Evolutionary conservation across 148 eudicot species (phyloP).

Genomic region (Chenopodium suecicum): DNA sequence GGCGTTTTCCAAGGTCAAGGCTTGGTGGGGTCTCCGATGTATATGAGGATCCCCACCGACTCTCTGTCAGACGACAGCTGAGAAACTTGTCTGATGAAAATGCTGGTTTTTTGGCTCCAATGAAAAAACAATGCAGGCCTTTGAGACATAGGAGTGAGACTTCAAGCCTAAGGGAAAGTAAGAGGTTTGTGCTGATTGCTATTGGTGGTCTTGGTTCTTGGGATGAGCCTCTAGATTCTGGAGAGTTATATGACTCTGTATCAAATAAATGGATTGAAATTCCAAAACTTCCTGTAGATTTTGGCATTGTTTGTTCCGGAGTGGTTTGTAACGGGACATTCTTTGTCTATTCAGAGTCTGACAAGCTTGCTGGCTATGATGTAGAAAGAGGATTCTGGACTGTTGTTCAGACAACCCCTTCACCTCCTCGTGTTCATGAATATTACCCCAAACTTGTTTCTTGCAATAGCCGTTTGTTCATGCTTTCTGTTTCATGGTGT

Average conservation of each 20-base stretch:
- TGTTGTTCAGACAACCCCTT: conserved; percentile 56
- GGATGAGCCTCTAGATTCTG: conserved; percentile 91
- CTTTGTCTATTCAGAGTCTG: conserved; percentile 81
- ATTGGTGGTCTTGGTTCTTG: conserved; percentile 89
- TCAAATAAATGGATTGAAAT: conserved; percentile 95
- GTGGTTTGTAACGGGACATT: conserved; percentile 68
- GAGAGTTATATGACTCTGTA: conserved; percentile 75
- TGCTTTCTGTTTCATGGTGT: conserved; percentile 98
- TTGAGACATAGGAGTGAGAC: conserved; percentile 51
- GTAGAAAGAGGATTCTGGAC: conserved; percentile 84
- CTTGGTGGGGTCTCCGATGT: conserved; percentile 84
- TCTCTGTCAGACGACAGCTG: conserved; percentile 80
- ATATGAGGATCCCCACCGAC: conserved; percentile 93
- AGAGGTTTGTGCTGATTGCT: conserved; percentile 68
- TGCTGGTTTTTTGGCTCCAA: conserved; percentile 30
- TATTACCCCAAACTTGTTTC: conserved; percentile 83
- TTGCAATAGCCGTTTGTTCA: conserved; percentile 53
- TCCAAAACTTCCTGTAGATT: conserved; percentile 72
- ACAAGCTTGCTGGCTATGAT: conserved; percentile 79
- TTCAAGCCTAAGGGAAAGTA: conserved; percentile 45
- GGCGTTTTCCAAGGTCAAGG: conserved; percentile 64
- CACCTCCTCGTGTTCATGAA: conserved; percentile 85
- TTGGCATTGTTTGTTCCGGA: conserved; percentile 82
- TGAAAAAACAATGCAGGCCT: conserved; percentile 45
- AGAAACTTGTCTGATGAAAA: conserved; percentile 61